A percentile compares a stretch with the other conserved stretches of the same genome.
Conservation (phyloP, 208 protist species). For the Leishmania martiniquensis region DNA sequence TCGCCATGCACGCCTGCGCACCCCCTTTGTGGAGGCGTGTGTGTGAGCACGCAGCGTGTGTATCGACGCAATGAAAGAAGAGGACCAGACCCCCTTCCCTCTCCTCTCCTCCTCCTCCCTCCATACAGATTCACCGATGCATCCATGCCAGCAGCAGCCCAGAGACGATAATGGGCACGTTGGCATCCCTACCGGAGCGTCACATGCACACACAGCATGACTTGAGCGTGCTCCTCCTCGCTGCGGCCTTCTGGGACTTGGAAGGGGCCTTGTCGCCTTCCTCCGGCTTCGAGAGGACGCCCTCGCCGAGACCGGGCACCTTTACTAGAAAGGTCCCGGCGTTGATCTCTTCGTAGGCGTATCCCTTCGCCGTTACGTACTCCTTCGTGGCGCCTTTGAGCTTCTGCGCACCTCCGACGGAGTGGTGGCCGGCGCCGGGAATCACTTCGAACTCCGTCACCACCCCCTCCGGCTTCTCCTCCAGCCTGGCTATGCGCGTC, state of each 20-base stretch:
- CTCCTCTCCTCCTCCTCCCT: neutral
- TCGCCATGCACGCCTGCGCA: neutral
- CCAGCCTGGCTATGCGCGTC: conserved; percentile 38
- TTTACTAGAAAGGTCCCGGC: conserved; percentile 44
- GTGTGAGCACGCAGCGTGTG: neutral
- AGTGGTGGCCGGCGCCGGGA: conserved; percentile 63
- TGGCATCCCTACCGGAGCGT: neutral
- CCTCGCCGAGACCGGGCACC: conserved; percentile 34
- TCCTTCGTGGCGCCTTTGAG: conserved; percentile 43
- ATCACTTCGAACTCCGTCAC: conserved; percentile 51
- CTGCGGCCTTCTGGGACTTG: neutral
- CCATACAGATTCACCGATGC: neutral
- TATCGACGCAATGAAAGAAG: neutral
- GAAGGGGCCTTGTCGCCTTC: conserved; percentile 10
- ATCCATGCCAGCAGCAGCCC: neutral
- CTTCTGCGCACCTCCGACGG: conserved; percentile 42
- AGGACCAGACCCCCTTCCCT: neutral
- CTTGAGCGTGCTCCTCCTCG: conserved; percentile 12
- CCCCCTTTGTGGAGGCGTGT: neutral
- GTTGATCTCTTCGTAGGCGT: conserved; percentile 41
- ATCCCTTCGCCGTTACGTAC: conserved; percentile 41
- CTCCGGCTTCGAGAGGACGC: conserved; percentile 18
- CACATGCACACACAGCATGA: conserved; percentile 34
- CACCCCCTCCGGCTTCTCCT: conserved; percentile 36
- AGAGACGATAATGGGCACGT: neutral